Percentiles rank a stretch among this genome's conserved stretches.
phyloP scores from a whole-genome alignment of 306 rosid genomes.

The Lithocarpus polystachyus region DNA sequence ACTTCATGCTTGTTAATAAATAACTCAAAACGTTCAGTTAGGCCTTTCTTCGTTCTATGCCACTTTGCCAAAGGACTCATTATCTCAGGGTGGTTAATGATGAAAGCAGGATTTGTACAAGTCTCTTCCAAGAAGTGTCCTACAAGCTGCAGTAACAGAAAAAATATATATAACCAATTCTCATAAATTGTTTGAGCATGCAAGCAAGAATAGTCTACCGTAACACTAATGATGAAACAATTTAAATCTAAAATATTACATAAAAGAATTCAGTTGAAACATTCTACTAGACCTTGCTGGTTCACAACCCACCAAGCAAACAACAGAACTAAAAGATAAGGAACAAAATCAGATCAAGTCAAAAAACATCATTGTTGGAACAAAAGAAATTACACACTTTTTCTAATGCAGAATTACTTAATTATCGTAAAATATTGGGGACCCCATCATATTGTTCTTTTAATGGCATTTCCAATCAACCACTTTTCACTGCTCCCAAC shows the following conservation, averaged over 20 bases:
- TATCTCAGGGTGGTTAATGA: constrained; percentile 87
- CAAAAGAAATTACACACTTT: no score
- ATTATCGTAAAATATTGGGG: background rate
- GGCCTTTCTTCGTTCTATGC: constrained; percentile 80
- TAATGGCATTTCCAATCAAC: no score
- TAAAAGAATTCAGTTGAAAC: no score
- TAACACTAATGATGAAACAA: no score
- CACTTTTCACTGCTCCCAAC: no score
- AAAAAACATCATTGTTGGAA: background rate
- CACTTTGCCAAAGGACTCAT: constrained; percentile 98
- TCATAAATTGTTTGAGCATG: background rate
- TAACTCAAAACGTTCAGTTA: constrained; percentile 91
- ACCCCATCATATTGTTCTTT: background rate
- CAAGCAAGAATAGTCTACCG: background rate
- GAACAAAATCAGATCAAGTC: background rate
- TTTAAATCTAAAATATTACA: no score
- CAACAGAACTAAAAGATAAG: no score
- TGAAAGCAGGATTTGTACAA: constrained; percentile 80
- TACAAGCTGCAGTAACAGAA: constrained; percentile 69
- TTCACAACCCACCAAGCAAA: no score
- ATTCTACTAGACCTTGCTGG: no score
- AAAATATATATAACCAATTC: background rate
- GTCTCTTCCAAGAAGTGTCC: constrained; percentile 90
- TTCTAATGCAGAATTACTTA: no score
- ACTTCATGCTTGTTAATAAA: constrained; percentile 88